A percentile compares a stretch with the other conserved stretches of the same genome.
Conservation (phyloP, 2,329 filamentous ascomycete genomes). For the Ambrosiella xylebori region DNA sequence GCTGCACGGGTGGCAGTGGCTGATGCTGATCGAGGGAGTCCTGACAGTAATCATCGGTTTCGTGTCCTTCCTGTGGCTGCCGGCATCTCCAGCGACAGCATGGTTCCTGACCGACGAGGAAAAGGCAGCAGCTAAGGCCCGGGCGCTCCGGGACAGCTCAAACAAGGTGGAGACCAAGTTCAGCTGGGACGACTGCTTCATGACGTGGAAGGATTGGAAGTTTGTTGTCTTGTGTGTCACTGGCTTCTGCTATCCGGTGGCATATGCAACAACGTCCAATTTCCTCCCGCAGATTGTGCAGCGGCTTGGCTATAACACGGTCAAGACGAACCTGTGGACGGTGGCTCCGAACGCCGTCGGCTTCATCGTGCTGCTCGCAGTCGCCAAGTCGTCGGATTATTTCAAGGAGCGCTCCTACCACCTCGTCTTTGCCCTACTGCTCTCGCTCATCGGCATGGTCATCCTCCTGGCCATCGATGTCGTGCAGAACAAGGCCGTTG, state of each 20-base stretch:
- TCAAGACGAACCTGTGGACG: slow-evolving; percentile 31
- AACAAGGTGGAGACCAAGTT: slow-evolving; percentile 22
- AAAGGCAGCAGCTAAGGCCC: slow-evolving; percentile 26
- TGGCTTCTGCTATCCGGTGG: slow-evolving; percentile 30
- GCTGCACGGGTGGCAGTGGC: slow-evolving; percentile 45
- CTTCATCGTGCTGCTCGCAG: slow-evolving; percentile 26
- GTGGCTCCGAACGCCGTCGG: slow-evolving; percentile 31
- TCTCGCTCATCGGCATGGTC: slow-evolving; percentile 27
- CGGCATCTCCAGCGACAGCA: slow-evolving; percentile 30
- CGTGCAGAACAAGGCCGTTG: slow-evolving; percentile 23
- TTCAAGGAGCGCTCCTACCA: slow-evolving; percentile 29
- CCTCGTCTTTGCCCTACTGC: slow-evolving; percentile 21
- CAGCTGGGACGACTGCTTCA: slow-evolving; percentile 24
- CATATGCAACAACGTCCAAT: slow-evolving; percentile 25
- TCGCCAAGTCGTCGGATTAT: slow-evolving; percentile 27
- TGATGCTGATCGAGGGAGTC: slow-evolving; percentile 51
- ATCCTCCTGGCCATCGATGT: slow-evolving; percentile 28
- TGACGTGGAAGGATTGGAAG: slow-evolving; percentile 21
- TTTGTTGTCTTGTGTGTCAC: slow-evolving; percentile 29
- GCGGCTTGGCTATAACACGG: slow-evolving; percentile 25
- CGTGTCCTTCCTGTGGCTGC: slow-evolving; percentile 20
- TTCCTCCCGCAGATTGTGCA: slow-evolving; percentile 31
- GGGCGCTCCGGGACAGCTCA: slow-evolving; percentile 29
- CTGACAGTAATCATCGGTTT: slow-evolving; percentile 22
- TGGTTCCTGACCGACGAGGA: slow-evolving; percentile 29